These are phyloP conservation scores for Xenosphaeropsis pyriputrescens DNA, from an alignment of 2,329 filamentous ascomycete species.

Conservation along the genomic window DNA sequence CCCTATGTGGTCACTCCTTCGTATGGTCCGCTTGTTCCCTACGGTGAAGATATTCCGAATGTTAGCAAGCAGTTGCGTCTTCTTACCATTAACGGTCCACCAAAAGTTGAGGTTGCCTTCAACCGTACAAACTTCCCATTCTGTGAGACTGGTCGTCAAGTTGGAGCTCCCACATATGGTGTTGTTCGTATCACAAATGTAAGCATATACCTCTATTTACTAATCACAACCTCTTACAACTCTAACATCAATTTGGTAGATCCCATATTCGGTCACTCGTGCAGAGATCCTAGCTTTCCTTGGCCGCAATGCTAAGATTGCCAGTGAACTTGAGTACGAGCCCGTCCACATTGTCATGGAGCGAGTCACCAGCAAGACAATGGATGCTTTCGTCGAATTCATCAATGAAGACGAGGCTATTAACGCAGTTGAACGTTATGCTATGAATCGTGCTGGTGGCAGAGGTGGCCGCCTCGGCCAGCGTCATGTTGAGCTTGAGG, in stretches of 20 bases:
- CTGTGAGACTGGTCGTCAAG: constrained; percentile 17
- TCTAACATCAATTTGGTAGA: constrained; percentile 22
- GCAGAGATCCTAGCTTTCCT: constrained; percentile 42
- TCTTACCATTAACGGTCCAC: constrained; percentile 11
- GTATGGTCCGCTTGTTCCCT: background rate
- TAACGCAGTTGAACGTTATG: constrained; percentile 33
- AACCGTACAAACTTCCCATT: constrained; percentile 18
- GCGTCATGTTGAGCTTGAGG: constrained; percentile 38
- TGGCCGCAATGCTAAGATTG: constrained; percentile 38
- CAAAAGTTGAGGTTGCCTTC: constrained; percentile 14
- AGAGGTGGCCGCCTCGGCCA: constrained; percentile 37
- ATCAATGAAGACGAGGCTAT: constrained; percentile 34
- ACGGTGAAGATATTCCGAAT: background rate
- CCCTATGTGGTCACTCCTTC: constrained; percentile 1
- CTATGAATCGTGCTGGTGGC: constrained; percentile 19
- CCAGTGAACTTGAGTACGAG: constrained; percentile 34
- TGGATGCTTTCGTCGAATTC: constrained; percentile 47
- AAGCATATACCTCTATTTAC: constrained; percentile 5
- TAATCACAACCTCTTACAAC: background rate
- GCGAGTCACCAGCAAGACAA: constrained; percentile 44
- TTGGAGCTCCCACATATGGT: constrained; percentile 13
- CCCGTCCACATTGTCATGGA: constrained; percentile 52
- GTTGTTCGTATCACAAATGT: constrained; percentile 22
- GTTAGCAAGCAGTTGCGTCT: constrained; percentile 6
- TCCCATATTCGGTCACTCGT: constrained; percentile 37